These are phyloP conservation scores for Cicer arietinum DNA, from an alignment of 306 rosid genomes.

Conservation along the genomic window DNA sequence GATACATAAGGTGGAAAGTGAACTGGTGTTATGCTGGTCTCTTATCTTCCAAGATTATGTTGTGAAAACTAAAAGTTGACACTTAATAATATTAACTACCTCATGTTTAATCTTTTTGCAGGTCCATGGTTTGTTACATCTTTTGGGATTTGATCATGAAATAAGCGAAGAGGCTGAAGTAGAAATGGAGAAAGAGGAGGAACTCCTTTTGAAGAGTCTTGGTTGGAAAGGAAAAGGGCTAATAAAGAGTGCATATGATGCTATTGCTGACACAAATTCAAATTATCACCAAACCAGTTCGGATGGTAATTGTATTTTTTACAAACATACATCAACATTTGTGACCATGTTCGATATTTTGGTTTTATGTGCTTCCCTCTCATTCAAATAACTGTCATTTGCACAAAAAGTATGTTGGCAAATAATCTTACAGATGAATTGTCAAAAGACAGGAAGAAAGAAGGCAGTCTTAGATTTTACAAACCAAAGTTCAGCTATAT, in stretches of 20 bases:
- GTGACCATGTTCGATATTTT: conserved; percentile 21
- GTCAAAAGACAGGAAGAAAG: conserved; percentile 94
- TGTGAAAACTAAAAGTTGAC: conserved; percentile 40
- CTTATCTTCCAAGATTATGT: conserved; percentile 15
- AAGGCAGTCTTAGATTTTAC: conserved; percentile 80
- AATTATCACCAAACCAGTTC: conserved; percentile 44
- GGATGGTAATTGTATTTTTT: conserved; percentile 45
- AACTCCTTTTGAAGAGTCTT: conserved; percentile 69
- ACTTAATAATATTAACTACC: conserved; percentile 37
- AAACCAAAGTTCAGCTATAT: conserved; percentile 86
- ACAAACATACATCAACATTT: conserved; percentile 22
- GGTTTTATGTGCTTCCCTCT: conserved; percentile 29
- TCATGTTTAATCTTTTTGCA: conserved; percentile 40
- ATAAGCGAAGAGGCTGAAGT: conserved; percentile 80
- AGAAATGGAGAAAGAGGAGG: conserved; percentile 95
- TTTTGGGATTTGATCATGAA: conserved; percentile 92
- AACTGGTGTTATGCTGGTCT: conserved; percentile 21
- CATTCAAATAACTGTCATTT: conserved; percentile 31
- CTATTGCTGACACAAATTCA: conserved; percentile 46
- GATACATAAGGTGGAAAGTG: conserved; percentile 20
- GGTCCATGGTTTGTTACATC: conserved; percentile 96
- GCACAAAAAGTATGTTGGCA: conserved; percentile 42
- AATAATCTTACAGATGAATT: conserved; percentile 66
- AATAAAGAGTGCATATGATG: conserved; percentile 74
- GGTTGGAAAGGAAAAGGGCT: conserved; percentile 92